Evolutionary conservation across 1,139 yeast species (phyloP).

Genomic region (Zygosaccharomyces sapae): DNA sequence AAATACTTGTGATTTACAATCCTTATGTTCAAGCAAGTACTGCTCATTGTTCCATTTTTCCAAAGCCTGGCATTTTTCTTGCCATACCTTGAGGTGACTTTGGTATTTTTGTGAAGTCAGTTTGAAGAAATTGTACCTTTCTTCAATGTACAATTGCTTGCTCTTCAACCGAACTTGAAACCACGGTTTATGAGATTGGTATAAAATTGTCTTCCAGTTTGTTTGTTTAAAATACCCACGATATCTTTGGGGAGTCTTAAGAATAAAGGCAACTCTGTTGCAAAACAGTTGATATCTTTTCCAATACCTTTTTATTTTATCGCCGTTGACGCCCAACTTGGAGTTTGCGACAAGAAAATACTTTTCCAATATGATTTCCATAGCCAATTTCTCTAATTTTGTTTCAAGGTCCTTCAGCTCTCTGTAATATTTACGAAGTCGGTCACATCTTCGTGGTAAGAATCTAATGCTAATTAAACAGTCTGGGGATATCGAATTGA

Average conservation of each 20-base stretch:
- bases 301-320: neutral
- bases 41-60: constrained; percentile 10
- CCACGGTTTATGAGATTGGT: neutral
- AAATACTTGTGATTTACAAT: constrained; percentile 4
- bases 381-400: constrained; percentile 41
- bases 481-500: constrained; percentile 27
- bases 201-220: constrained; percentile 1
- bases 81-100: constrained; percentile 7
- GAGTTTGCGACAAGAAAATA: constrained; percentile 12
- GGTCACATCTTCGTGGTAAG: constrained; percentile 42
- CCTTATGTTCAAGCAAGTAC: constrained; percentile 13
- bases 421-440: constrained; percentile 36
- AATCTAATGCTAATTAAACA: constrained; percentile 47
- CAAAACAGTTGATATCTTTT: neutral
- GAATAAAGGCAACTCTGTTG: constrained; percentile 3
- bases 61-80: constrained; percentile 26
- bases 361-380: constrained; percentile 28
- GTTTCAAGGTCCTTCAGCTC: constrained; percentile 40
- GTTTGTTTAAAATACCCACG: neutral
- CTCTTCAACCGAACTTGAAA: neutral
- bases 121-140: constrained; percentile 7
- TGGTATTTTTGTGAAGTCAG: constrained; percentile 4
- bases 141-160: constrained; percentile 2
- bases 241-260: constrained; percentile 9
- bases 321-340: neutral